Evolutionary conservation across 2,329 filamentous ascomycete species (phyloP), one percentile per base, ranked within the genome.

Genomic region (Huntiella abstrusa): DNA sequence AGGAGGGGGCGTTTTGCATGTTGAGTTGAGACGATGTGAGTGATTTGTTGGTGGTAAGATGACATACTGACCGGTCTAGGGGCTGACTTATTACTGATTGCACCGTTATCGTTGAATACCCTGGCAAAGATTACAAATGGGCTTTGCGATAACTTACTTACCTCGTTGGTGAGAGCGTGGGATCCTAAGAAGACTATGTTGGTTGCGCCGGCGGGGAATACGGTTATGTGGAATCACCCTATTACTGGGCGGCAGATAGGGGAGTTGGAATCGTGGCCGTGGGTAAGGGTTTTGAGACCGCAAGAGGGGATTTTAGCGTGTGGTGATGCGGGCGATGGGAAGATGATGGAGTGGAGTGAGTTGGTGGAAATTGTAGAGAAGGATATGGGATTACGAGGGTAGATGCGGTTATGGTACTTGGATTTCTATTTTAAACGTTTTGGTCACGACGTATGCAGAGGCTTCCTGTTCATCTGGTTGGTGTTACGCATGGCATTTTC

Each of bases 151-250:
- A 80, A 80, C 48, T 64, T 96, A 5, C 59, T 95, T 4, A 80
- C 76, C 11, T 69, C 64, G 41, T 80, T 91, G 0, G 70, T 91
- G 34, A 69, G 88, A 15, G 88, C 88, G 0, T 98, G 88, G 91
- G 88, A 96, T 60, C 78, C 77, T 0, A 69, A 68, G n/a, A 80
- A 79, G 59, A 72, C 68, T 52, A 84, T 93, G 33, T 55, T 91
- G 1, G 80, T 88, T 0, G 82, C 82, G 2, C 78, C 80, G 1
- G 77, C 81, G 28, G 93, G 94, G 84, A 94, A 95, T 59, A 85
- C 76, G 17, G 77, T 79, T 3, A 94, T 94, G 87, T 93, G 83
- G 80, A 67, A 69, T 47, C 85, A 95, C 58, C 87, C 86, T 2
- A 65, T 93, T 40, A 94, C 87, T 1, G 68, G 63, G 43, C 75